Evolutionary conservation across 495 filamentous ascomycete species (phyloP), one percentile per base, ranked within the genome.

Genomic region (Penicillium fimorum): DNA sequence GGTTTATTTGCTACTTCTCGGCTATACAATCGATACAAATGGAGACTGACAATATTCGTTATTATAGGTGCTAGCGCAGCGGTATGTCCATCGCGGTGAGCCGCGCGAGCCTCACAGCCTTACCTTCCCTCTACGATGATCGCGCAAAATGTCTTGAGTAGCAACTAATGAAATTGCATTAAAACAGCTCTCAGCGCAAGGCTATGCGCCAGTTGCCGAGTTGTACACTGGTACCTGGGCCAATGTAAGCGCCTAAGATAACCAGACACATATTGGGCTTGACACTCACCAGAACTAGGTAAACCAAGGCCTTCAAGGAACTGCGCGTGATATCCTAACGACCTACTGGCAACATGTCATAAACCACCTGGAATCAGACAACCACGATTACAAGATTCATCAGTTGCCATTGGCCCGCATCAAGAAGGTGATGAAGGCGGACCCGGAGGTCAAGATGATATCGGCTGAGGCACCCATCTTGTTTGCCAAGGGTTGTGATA

Each of bases 371-470:
- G 94, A 98, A 75, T 87, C 79, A 40, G 95, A 97, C 61, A 90
- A 90, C 35, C 94, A 98, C 71, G 95, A 98, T 70, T 98, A 96
- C 78, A 98, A 98, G 71, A 79, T 96, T 47, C 94, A 98, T 64
- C 94, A 97, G 71, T 78, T 98, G 32, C 94, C 94, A 2, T 80
- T 98, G 46, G 94, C 94, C 24, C 88, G 94, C 41, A 98, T 98
- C 74, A 98, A 97, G 81, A 98, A 98, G 70, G 94, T 98, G 62
- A 98, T 98, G 94, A 98, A 98, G 74, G 94, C 94, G 3, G 94
- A 98, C 62, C 94, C 94, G 1, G 94, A 98, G 60, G 94, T 98
- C 47, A 98, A 98, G 76, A 98, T 98, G 94, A 98, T 98, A 49
- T 96, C 92, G 11, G 94, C 94, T 20, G 94, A 98, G 74, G 94